Evolutionary conservation across 1,139 yeast species (phyloP).

Genomic region (Kodamaea derodonti): DNA sequence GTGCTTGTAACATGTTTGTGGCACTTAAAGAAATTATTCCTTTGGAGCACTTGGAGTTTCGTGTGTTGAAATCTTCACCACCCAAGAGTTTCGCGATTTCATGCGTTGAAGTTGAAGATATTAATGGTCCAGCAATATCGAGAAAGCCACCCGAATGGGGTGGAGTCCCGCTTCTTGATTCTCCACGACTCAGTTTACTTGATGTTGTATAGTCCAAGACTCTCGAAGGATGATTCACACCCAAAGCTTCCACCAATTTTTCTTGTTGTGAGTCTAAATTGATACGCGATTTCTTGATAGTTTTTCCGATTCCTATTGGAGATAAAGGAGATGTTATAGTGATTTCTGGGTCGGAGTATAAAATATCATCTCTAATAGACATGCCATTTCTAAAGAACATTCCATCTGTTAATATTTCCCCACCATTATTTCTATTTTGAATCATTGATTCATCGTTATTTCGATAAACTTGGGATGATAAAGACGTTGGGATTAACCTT

Average conservation of each 20-base stretch:
- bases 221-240: constrained; percentile 29
- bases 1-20: constrained; percentile 58
- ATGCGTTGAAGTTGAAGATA: constrained; percentile 13
- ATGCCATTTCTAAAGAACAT: too few relatives aligned
- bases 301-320: neutral
- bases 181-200: neutral
- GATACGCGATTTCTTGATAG: neutral
- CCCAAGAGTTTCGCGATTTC: constrained; percentile 10
- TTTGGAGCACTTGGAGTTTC: constrained; percentile 1
- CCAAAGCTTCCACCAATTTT: constrained; percentile 46
- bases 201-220: constrained; percentile 20
- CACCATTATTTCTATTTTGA: neutral
- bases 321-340: neutral
- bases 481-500: neutral
- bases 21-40: constrained; percentile 7
- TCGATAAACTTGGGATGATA: neutral
- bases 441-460: neutral
- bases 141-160: neutral
- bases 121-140: constrained; percentile 14
- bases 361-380: neutral
- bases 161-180: neutral
- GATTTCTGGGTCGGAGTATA: neutral
- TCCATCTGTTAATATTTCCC: too few relatives aligned
- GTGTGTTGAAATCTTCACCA: constrained; percentile 5
- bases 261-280: constrained; percentile 1